Conservation (phyloP, 441 rosid genomes). For the Populus hybrid region DNA sequence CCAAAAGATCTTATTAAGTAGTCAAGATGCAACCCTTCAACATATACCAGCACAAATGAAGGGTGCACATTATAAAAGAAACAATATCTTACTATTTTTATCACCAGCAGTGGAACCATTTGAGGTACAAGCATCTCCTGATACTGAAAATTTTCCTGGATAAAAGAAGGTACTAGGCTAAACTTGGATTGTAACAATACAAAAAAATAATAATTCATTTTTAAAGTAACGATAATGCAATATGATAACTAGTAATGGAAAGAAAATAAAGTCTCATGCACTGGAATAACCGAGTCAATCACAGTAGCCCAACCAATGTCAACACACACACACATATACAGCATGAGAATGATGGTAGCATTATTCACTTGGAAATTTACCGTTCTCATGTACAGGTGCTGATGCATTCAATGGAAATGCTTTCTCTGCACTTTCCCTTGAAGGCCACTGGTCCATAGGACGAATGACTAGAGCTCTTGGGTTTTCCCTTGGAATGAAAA, state of each 20-base stretch:
- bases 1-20: not conserved
- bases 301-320: not conserved
- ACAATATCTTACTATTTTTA: slow-evolving; percentile 26
- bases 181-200: not conserved
- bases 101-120: slow-evolving; percentile 40
- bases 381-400: slow-evolving; percentile 48
- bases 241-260: not conserved
- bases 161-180: not conserved
- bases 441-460: slow-evolving; percentile 60
- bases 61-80: not conserved
- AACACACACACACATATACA: not conserved
- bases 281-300: not conserved
- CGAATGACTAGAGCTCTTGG: slow-evolving; percentile 85
- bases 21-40: not conserved
- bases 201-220: not conserved
- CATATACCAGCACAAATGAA: not conserved
- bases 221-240: not conserved
- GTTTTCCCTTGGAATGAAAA: slow-evolving; percentile 88
- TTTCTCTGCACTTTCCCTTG: slow-evolving; percentile 49
- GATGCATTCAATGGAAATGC: slow-evolving; percentile 44
- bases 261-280: not conserved
- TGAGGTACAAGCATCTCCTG: slow-evolving; percentile 15
- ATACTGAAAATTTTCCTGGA: slow-evolving; percentile 46
- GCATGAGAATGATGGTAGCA: not conserved
- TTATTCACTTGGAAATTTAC: slow-evolving; percentile 26